phyloP scores from a whole-genome alignment of 495 filamentous ascomycete species.

The Recurvomyces mirabilis region DNA sequence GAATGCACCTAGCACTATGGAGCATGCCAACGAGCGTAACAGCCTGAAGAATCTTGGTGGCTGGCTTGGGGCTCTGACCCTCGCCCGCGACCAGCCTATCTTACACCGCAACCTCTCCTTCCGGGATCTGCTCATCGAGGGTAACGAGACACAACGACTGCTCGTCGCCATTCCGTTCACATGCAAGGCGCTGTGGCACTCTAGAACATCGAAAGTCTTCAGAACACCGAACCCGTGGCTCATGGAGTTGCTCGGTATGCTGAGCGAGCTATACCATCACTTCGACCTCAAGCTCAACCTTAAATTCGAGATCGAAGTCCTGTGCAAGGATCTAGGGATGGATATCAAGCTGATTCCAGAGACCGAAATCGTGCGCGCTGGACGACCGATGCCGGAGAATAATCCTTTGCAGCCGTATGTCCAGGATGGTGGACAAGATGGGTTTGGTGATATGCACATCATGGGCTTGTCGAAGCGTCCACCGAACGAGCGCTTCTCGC shows the following conservation, averaged over 20 bases:
- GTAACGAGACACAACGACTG: constrained; percentile 76
- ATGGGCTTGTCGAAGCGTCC: constrained; percentile 51
- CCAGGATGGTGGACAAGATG: constrained; percentile 44
- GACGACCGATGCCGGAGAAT: constrained; percentile 32
- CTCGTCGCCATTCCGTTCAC: constrained; percentile 90
- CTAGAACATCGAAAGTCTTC: constrained; percentile 76
- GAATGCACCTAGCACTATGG: constrained; percentile 75
- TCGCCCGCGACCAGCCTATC: constrained; percentile 90
- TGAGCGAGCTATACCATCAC: constrained; percentile 84
- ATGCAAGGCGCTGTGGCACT: constrained; percentile 84
- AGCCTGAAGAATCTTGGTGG: constrained; percentile 84
- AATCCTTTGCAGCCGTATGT: constrained; percentile 17
- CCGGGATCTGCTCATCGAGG: constrained; percentile 87
- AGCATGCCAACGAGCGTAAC: constrained; percentile 64
- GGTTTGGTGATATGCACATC: constrained; percentile 67
- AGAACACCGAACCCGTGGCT: constrained; percentile 92
- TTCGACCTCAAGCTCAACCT: constrained; percentile 90
- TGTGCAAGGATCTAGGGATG: constrained; percentile 82
- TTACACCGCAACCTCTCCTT: constrained; percentile 95
- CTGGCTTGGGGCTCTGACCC: constrained; percentile 88
- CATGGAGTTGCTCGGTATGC: constrained; percentile 79
- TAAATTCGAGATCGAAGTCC: constrained; percentile 95
- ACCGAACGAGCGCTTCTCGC: constrained; percentile 57
- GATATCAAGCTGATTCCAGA: constrained; percentile 81
- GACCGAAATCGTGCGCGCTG: constrained; percentile 64